These are phyloP conservation scores for Coemansia sp. DNA, from an alignment of 192 early-diverging fungal species.

Conservation along the genomic window DNA sequence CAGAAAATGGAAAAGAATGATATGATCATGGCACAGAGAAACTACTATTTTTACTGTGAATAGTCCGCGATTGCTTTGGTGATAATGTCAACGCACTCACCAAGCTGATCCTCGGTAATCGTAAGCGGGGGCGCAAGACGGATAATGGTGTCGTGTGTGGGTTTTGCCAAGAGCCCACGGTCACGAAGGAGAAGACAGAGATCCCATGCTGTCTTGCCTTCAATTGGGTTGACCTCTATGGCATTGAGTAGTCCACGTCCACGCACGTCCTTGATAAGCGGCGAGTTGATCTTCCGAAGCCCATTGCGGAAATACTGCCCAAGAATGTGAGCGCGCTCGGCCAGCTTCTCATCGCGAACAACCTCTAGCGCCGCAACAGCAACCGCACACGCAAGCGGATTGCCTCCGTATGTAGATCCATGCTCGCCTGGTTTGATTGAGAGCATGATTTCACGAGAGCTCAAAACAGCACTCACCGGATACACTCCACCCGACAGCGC, in stretches of 20 bases:
- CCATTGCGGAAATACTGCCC: constrained; percentile 83
- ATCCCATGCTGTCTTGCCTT: constrained; percentile 94
- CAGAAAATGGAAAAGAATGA: constrained; percentile 1
- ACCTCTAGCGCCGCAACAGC: constrained; percentile 94
- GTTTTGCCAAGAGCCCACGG: constrained; percentile 94
- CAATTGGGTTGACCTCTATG: constrained; percentile 87
- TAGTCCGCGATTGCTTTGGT: constrained; percentile 71
- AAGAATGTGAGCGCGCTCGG: constrained; percentile 73
- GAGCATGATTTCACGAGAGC: constrained; percentile 78
- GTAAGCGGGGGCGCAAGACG: constrained; percentile 92
- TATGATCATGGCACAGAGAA: not conserved
- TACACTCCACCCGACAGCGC: constrained; percentile 97
- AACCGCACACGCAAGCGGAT: constrained; percentile 91
- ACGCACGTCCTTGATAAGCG: constrained; percentile 78
- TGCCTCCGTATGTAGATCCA: constrained; percentile 97
- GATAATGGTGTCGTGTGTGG: constrained; percentile 98
- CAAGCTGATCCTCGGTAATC: constrained; percentile 91
- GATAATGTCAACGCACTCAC: constrained; percentile 79
- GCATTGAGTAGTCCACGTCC: constrained; percentile 95
- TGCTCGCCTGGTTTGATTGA: constrained; percentile 90
- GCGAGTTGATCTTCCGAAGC: constrained; percentile 73
- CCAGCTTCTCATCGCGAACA: constrained; percentile 89
- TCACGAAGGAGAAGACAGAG: constrained; percentile 91
- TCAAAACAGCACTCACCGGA: constrained; percentile 92
- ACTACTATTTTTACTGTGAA: constrained; percentile 11